Evolutionary conservation across 805 yeast species (phyloP).

Genomic region (Cyberlindnera meyerae): DNA sequence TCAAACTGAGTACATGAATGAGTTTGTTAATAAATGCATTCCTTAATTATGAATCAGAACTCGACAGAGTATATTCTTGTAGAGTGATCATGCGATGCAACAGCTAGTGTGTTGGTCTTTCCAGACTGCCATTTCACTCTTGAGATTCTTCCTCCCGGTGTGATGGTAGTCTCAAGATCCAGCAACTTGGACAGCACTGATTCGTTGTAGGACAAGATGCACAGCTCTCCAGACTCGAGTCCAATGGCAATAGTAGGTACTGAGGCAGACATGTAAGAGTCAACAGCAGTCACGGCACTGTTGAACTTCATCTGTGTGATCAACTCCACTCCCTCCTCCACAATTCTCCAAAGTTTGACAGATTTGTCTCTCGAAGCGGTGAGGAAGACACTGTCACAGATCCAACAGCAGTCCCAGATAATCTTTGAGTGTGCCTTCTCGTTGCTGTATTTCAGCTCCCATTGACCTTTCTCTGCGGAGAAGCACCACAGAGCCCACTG

Average conservation of each 20-base stretch:
- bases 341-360: slow-evolving; percentile 64
- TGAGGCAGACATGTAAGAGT: slow-evolving; percentile 36
- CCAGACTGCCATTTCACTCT: slow-evolving; percentile 52
- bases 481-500: slow-evolving; percentile 72
- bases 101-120: slow-evolving; percentile 36
- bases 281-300: slow-evolving; percentile 65
- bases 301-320: slow-evolving; percentile 39
- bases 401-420: slow-evolving; percentile 94
- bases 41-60: too few species aligned
- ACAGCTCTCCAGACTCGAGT: slow-evolving; percentile 60
- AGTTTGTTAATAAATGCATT: too few species aligned
- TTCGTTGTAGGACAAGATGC: slow-evolving; percentile 35
- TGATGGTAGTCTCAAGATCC: slow-evolving; percentile 33
- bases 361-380: slow-evolving; percentile 87
- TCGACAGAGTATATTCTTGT: slow-evolving; percentile 33
- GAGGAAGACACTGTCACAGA: slow-evolving; percentile 51
- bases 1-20: slow-evolving; percentile 24
- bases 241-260: slow-evolving; percentile 55
- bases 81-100: slow-evolving; percentile 64
- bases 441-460: slow-evolving; percentile 35
- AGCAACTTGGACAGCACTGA: slow-evolving; percentile 27
- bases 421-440: slow-evolving; percentile 86
- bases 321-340: slow-evolving; percentile 31
- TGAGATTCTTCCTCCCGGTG: slow-evolving; percentile 61
- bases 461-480: slow-evolving; percentile 30